These are phyloP conservation scores for Raphanus raphanistrum DNA, from an alignment of 345 rosid genomes.

Conservation along the genomic window DNA sequence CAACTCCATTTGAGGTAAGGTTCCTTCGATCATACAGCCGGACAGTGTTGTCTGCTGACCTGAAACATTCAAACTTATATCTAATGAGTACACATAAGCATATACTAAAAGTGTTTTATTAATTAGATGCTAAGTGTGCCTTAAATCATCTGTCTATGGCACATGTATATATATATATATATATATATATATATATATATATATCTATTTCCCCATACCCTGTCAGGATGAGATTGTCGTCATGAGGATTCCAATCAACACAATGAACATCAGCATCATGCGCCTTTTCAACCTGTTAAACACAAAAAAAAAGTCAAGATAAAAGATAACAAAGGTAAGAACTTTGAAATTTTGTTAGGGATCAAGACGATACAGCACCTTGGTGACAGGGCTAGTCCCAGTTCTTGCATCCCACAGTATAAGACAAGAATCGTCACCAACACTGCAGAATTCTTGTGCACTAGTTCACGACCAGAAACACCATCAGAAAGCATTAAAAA, in stretches of 20 bases:
- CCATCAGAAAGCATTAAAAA: neutral
- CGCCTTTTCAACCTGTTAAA: constrained; percentile 84
- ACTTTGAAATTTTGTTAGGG: constrained; percentile 57
- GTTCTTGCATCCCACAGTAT: constrained; percentile 97
- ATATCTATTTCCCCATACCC: constrained; percentile 55
- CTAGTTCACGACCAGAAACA: constrained; percentile 53
- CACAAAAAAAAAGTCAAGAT: constrained; percentile 13
- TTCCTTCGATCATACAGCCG: constrained; percentile 90
- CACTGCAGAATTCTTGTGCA: constrained; percentile 97
- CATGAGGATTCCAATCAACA: constrained; percentile 97
- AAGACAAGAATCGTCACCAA: constrained; percentile 99
- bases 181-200: no score
- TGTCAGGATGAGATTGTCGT: constrained; percentile 78
- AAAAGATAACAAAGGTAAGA: constrained; percentile 37
- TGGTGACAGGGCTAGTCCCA: constrained; percentile 74
- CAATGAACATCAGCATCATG: constrained; percentile 97
- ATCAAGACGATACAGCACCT: constrained; percentile 48
- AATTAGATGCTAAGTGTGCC: neutral
- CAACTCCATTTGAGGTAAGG: constrained; percentile 69
- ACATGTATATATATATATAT: no score
- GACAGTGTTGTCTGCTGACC: constrained; percentile 94
- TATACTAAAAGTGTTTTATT: neutral
- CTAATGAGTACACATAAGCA: neutral
- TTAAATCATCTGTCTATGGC: neutral
- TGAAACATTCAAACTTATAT: constrained; percentile 31